Base-by-base conservation (phyloP, 1,284 basidiomycete genomes). In the Malassezia restricta region DNA sequence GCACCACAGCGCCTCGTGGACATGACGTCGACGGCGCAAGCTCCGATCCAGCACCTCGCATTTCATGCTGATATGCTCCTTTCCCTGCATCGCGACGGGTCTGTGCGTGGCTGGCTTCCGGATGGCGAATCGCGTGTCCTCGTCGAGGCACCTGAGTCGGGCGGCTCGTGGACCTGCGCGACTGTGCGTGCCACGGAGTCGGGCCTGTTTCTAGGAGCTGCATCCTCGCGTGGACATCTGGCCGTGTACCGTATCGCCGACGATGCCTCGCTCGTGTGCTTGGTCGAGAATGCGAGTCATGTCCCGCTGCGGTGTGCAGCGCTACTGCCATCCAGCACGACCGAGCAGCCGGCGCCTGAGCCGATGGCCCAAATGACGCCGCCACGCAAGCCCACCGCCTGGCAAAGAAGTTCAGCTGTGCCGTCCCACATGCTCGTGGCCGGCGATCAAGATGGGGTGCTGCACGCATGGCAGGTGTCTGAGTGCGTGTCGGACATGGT, bases 51-150 rank as follows among this genome's bases (percentile, higher is more conserved):
- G 42, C n/a, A 49, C 11, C 40, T 54, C n/a, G 14, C 43, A 28
- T 43, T 24, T 15, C 8, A 31, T 11, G 11, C 40, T 3, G 8
- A n/a, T 11, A n/a, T 28, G 17, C 29, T 49, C 14, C 6, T 49
- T 6, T 44, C 46, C 6, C 17, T 49, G 17, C 52, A 54, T 40
- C 33, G 47, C 43, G 52, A 54, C 40, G 52, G 52, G 8, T 11
- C 28, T 12, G 24, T 45, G 20, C 29, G 31, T 9, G 41, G 37
- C 5, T 54, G 52, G 51, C 43, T 31, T 14, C 11, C 3, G n/a
- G 43, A 24, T 4, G 9, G 29, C 20, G 5, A 20, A 8, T 15
- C 44, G 8, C 44, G 31, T 27, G 43, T 37, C 5, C 8, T 29
- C 15, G 24, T 43, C 28, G 24, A 11, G 28, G 6, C 46, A 24